Base-by-base conservation (phyloP, 1,284 basidiomycete genomes). In the Cutaneotrichosporon dermatis region DNA sequence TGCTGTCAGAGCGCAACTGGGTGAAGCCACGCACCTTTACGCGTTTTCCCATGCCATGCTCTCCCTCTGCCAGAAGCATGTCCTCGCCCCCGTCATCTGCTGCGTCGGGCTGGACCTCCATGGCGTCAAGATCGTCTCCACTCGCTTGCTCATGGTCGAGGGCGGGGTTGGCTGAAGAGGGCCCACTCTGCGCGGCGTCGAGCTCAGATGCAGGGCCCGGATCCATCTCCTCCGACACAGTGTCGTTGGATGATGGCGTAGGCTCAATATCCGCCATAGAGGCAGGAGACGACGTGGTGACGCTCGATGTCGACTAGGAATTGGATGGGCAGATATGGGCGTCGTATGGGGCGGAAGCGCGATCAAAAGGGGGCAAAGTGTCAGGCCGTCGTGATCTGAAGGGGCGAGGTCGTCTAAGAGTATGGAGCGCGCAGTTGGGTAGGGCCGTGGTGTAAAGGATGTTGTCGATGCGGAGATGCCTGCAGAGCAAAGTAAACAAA, bases 181-280 rank as follows among this genome's bases (percentile, higher is more conserved):
- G 34, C n/a, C 11, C 41, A 8, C 11, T 12, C 8, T 39, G 40
- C 4, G 43, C 43, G 33, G 44, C 4, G 13, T 45, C 35, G 34
- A 12, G 6, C 15, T 25, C 37, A 3, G 41, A 40, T 7, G 48
- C 16, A 7, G 60, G 50, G 34, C 54, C 57, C 11, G 57, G 16
- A 3, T 60, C 60, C 16, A 58, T 37, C 49, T 58, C 59, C 41
- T 65, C 62, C 16, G 60, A 61, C 12, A 61, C 54, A 9, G 55
- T 52, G 56, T 48, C 79, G 72, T 56, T 69, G 76, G 52, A 79
- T 76, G 63, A 58, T 44, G 54, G 61, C 44, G 59, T 65, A 16
- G 57, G 59, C 51, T 60, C 57, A 16, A 60, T 54, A 43, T 55
- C 55, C 46, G 65, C 67, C 68, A 68, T 68, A 35, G 11, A 49